Evolutionary conservation across 345 rosid species (phyloP).

Genomic region (Brassica nigra): DNA sequence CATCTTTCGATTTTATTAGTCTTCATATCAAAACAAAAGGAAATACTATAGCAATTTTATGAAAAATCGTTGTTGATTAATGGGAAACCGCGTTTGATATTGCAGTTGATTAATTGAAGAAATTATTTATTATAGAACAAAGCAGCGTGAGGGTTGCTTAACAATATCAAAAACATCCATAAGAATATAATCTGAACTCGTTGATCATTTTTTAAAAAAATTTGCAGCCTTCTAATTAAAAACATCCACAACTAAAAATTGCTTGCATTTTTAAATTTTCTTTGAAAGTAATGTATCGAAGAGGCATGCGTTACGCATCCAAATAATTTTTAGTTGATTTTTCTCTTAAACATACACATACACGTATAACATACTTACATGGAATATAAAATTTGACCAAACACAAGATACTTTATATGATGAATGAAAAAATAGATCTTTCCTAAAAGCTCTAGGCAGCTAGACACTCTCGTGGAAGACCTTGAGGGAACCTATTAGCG

Average conservation of each 20-base stretch:
- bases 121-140: not conserved
- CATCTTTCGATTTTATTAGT: not conserved
- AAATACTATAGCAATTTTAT: not conserved
- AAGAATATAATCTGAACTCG: too few relatives aligned
- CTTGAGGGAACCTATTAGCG: conserved; percentile 35
- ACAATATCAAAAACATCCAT: not conserved
- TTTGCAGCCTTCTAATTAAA: too few relatives aligned
- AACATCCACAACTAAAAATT: too few relatives aligned
- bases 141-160: not conserved
- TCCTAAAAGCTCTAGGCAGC: conserved; percentile 24
- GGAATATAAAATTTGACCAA: not conserved
- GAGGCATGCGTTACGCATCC: not conserved
- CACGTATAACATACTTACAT: not conserved
- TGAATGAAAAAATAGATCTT: conserved; percentile 21
- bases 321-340: not conserved
- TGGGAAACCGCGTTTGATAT: not conserved
- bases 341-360: not conserved
- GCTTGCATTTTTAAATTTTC: too few relatives aligned
- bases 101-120: not conserved
- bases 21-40: not conserved
- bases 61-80: not conserved
- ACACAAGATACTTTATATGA: not conserved
- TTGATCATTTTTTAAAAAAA: too few relatives aligned
- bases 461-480: conserved; percentile 45
- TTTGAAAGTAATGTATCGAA: not conserved